Evolutionary conservation across 2,329 filamentous ascomycete species (phyloP).

Genomic region (Cladobotryum mycophilum): DNA sequence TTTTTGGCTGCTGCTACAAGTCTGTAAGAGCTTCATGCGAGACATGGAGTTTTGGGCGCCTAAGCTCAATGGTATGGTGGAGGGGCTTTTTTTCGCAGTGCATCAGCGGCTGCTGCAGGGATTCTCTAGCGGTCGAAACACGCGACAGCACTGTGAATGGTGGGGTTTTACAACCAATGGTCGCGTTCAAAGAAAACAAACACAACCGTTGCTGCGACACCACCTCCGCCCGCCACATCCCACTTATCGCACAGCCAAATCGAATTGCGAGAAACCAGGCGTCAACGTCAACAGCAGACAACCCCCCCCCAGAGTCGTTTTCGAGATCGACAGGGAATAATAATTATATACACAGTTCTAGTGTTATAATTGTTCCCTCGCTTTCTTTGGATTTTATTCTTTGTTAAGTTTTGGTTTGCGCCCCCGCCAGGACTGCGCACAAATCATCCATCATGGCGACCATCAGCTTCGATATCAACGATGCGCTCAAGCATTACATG

Average conservation of each 20-base stretch:
- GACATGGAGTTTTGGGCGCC: too few relatives aligned
- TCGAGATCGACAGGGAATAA: background rate
- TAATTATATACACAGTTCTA: background rate
- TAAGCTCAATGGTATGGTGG: too few relatives aligned
- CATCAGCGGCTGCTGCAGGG: slow-evolving; percentile 4
- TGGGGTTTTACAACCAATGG: slow-evolving; percentile 5
- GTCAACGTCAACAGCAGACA: slow-evolving; percentile 5
- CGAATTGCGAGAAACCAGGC: background rate
- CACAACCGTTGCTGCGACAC: slow-evolving; percentile 22
- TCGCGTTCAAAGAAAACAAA: slow-evolving; percentile 18
- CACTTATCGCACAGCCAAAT: background rate
- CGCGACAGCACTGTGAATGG: slow-evolving; percentile 1
- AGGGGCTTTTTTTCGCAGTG: background rate
- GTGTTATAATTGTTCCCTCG: background rate
- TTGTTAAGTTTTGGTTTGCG: background rate
- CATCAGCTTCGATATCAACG: slow-evolving; percentile 89
- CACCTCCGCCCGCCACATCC: slow-evolving; percentile 2
- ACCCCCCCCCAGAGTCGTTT: background rate
- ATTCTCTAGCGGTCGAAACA: slow-evolving; percentile 7
- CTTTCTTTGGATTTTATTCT: background rate
- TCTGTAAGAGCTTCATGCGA: background rate
- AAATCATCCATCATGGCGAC: slow-evolving; percentile 54
- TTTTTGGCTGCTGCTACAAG: slow-evolving; percentile 1
- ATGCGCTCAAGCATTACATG: slow-evolving; percentile 94
- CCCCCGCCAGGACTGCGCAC: slow-evolving; percentile 15